phyloP scores from a whole-genome alignment of 2,329 filamentous ascomycete genomes.

The Hysterium pulicare region DNA sequence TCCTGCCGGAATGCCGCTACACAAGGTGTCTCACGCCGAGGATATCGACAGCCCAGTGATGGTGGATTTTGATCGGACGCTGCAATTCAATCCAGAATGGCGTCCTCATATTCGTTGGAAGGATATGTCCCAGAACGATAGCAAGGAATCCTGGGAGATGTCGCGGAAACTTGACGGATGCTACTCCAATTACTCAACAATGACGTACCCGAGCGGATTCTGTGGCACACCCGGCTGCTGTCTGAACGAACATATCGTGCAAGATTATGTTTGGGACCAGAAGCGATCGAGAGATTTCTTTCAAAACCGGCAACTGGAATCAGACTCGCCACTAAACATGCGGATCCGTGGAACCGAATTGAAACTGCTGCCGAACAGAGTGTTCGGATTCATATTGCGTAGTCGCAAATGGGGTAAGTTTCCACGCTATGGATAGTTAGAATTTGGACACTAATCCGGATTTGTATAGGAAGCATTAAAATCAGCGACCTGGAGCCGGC shows the following conservation, averaged over 20 bases:
- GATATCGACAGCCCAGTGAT: conserved; percentile 22
- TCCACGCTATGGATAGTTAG: too few species aligned
- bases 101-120: conserved; percentile 1
- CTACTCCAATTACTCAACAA: background rate
- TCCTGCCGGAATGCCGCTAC: too few species aligned
- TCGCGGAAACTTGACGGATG: too few species aligned
- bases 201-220: background rate
- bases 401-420: conserved; percentile 22
- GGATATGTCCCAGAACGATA: background rate
- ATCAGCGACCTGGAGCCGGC: conserved; percentile 7
- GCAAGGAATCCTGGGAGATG: too few species aligned
- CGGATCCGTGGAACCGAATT: conserved; percentile 6
- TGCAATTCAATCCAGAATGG: conserved; percentile 12
- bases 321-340: background rate
- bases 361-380: conserved; percentile 11
- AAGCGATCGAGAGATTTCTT: background rate
- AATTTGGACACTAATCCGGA: too few species aligned
- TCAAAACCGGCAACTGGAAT: background rate
- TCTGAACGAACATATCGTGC: background rate
- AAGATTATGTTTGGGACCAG: background rate
- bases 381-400: conserved; percentile 20
- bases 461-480: too few species aligned
- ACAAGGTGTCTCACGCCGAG: too few species aligned
- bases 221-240: background rate
- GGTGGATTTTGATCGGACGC: conserved; percentile 20